Conservation (phyloP, 2,329 filamentous ascomycete species). For the Helminthosporium solani region DNA sequence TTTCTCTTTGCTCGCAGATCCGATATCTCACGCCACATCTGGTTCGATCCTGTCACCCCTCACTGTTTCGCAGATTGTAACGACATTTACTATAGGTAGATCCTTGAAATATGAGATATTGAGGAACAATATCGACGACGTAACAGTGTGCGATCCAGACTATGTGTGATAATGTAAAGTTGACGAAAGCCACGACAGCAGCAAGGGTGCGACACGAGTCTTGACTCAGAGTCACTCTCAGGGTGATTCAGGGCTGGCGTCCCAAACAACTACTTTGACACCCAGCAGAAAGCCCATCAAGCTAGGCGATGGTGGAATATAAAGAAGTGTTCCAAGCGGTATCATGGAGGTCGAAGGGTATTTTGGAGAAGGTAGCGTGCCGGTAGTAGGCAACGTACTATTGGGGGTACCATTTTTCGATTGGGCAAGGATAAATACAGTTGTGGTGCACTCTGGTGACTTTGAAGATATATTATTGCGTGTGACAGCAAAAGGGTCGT, state of each 20-base stretch:
- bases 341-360: constrained; percentile 6
- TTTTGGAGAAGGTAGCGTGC: constrained; percentile 3
- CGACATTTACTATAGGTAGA: constrained; percentile 2
- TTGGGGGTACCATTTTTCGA: constrained; percentile 1
- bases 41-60: constrained; percentile 2
- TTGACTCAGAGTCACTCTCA: no score
- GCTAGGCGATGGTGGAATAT: neutral
- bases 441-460: no score
- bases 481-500: no score
- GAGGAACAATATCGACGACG: neutral
- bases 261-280: constrained; percentile 8
- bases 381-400: constrained; percentile 4
- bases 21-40: constrained; percentile 1
- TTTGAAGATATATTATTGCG: no score
- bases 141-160: constrained; percentile 7
- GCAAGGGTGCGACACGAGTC: no score
- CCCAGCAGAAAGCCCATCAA: neutral
- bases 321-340: constrained; percentile 2
- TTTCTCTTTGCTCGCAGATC: constrained; percentile 4
- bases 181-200: no score
- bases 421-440: no score
- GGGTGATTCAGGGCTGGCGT: constrained; percentile 1
- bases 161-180: no score
- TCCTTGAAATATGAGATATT: constrained; percentile 1
- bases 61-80: neutral